Evolutionary conservation across 345 rosid genomes (phyloP).

Genomic region (Aethionema arabicum): DNA sequence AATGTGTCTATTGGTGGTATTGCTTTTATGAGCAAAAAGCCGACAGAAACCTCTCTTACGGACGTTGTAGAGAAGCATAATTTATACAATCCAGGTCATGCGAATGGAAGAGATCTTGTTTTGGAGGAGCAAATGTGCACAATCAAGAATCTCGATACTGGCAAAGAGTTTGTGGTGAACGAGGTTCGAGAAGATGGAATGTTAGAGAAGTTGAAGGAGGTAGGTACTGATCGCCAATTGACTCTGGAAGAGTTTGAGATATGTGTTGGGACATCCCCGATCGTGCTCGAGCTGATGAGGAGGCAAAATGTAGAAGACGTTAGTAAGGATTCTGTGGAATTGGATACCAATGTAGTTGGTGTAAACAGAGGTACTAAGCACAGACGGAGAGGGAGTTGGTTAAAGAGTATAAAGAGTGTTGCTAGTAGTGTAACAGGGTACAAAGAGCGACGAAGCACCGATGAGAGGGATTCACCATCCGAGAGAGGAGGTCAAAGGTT

Average conservation of each 20-base stretch:
- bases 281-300: slow-evolving; percentile 93
- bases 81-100: slow-evolving; percentile 8
- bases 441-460: slow-evolving; percentile 81
- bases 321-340: slow-evolving; percentile 46
- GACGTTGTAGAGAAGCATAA: slow-evolving; percentile 34
- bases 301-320: slow-evolving; percentile 86
- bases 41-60: slow-evolving; percentile 33
- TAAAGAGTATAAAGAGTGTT: slow-evolving; percentile 71
- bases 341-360: slow-evolving; percentile 36
- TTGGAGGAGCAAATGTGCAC: slow-evolving; percentile 53
- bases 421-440: slow-evolving; percentile 59
- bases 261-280: slow-evolving; percentile 89
- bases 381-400: slow-evolving; percentile 78
- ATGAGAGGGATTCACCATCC: slow-evolving; percentile 79
- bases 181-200: slow-evolving; percentile 78
- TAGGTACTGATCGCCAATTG: slow-evolving; percentile 81
- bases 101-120: slow-evolving; percentile 34
- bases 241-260: slow-evolving; percentile 93
- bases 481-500: slow-evolving; percentile 89
- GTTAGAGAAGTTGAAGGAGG: slow-evolving; percentile 82
- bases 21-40: slow-evolving; percentile 38
- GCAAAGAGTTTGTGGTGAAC: slow-evolving; percentile 81
- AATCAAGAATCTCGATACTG: slow-evolving; percentile 82
- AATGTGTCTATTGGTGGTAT: slow-evolving; percentile 27
- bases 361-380: slow-evolving; percentile 49